phyloP scores from a whole-genome alignment of 768 basidiomycete species.

The Strobilomyces dryophilus region DNA sequence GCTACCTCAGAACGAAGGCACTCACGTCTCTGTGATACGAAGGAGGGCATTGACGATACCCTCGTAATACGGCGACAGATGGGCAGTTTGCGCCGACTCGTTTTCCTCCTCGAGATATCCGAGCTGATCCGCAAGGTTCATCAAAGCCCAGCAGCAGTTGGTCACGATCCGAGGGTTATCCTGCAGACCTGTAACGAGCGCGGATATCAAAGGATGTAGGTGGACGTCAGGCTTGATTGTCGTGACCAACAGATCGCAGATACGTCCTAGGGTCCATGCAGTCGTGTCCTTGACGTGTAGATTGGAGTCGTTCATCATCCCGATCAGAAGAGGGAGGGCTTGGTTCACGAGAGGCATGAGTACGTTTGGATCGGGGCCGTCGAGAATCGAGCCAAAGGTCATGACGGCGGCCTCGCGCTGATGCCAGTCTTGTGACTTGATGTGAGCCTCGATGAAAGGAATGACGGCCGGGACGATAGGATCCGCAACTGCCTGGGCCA shows the following conservation, averaged over 20 bases:
- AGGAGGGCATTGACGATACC: conserved; percentile 82
- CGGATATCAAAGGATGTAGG: conserved; percentile 76
- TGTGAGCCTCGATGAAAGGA: conserved; percentile 96
- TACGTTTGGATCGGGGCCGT: conserved; percentile 87
- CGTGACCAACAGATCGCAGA: conserved; percentile 83
- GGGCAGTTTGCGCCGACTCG: conserved; percentile 48
- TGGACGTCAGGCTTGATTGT: conserved; percentile 89
- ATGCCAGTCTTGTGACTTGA: conserved; percentile 91
- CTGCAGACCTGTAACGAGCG: conserved; percentile 74
- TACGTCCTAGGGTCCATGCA: conserved; percentile 95
- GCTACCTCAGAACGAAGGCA: conserved; percentile 5
- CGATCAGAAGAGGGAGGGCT: conserved; percentile 89
- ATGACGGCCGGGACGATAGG: conserved; percentile 89
- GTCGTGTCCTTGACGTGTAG: conserved; percentile 92
- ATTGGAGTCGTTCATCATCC: conserved; percentile 89
- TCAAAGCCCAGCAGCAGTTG: conserved; percentile 95
- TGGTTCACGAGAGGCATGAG: conserved; percentile 90
- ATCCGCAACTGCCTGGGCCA: conserved; percentile 89
- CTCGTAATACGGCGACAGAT: conserved; percentile 87
- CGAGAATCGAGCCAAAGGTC: conserved; percentile 97
- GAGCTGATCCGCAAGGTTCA: conserved; percentile 92
- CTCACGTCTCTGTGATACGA: conserved; percentile 82
- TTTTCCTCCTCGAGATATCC: conserved; percentile 65
- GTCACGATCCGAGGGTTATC: conserved; percentile 83
- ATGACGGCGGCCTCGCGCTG: conserved; percentile 95